Evolutionary conservation across 495 filamentous ascomycete genomes (phyloP).

Genomic region (Cercophora sp.): DNA sequence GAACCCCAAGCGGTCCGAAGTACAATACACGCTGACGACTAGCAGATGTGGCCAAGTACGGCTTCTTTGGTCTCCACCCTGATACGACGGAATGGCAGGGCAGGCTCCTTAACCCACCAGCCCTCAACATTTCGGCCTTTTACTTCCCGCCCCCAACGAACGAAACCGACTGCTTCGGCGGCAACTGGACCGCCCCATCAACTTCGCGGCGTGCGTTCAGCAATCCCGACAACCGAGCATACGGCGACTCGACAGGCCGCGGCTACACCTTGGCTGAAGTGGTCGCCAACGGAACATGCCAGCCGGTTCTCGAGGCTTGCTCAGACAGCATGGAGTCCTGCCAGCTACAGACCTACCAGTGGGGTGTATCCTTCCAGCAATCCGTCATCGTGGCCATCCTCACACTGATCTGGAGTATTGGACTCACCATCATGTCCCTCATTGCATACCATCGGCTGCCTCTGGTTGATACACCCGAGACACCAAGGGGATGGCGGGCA

Average conservation of each 20-base stretch:
- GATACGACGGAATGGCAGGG: no score
- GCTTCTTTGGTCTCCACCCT: no score
- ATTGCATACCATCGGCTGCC: not conserved
- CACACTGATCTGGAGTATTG: conserved; percentile 1
- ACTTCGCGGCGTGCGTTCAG: not conserved
- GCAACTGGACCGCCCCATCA: conserved; percentile 1
- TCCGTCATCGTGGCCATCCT: not conserved
- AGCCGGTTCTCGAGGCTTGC: not conserved
- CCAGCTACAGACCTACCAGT: not conserved
- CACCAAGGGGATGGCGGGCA: not conserved
- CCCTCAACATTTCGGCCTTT: not conserved
- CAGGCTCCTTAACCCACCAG: not conserved
- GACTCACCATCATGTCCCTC: conserved; percentile 2
- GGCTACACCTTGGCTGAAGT: not conserved
- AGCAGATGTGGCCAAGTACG: no score
- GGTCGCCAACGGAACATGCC: not conserved
- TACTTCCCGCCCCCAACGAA: not conserved
- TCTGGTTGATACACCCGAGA: not conserved
- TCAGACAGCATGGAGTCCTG: not conserved
- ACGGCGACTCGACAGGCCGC: not conserved
- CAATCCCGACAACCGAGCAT: not conserved
- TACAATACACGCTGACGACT: no score
- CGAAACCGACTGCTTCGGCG: not conserved
- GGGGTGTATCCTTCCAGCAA: conserved; percentile 7
- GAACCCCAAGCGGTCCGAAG: no score